Evolutionary conservation across 23 red algal genomes (phyloP).

Genomic region (Cyanidiococcus yangmingshanensis): DNA sequence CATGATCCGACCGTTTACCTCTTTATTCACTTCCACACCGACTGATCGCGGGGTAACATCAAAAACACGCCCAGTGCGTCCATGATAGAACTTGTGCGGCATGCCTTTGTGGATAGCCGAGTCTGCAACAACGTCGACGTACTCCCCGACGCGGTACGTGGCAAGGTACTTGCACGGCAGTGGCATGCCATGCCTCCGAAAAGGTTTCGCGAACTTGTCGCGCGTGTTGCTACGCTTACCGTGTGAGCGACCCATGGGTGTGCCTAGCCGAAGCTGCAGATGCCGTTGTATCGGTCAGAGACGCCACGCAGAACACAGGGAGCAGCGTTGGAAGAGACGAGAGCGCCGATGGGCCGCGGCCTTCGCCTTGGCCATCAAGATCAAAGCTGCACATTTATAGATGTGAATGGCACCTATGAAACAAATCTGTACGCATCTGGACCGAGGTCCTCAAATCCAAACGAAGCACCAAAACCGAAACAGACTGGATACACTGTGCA

Average conservation of each 20-base stretch:
- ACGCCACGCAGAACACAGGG: neutral
- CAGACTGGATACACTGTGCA: too few species aligned
- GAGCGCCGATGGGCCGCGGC: neutral
- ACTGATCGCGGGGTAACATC: conserved; percentile 62
- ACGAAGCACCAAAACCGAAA: too few species aligned
- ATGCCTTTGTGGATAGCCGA: conserved; percentile 82
- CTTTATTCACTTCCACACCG: conserved; percentile 85
- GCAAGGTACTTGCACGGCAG: conserved; percentile 70
- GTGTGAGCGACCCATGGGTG: conserved; percentile 78
- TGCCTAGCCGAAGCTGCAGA: neutral
- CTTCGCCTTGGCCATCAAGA: neutral
- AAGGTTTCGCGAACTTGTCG: conserved; percentile 64
- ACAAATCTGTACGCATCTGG: too few species aligned
- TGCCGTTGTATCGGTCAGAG: neutral
- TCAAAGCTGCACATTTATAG: too few species aligned
- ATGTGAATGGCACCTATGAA: too few species aligned
- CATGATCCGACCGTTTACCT: conserved; percentile 45
- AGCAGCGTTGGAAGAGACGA: neutral
- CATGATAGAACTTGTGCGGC: conserved; percentile 98
- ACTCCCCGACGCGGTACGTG: conserved; percentile 74
- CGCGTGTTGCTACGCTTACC: conserved; percentile 94
- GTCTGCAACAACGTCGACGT: conserved; percentile 84
- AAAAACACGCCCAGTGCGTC: conserved; percentile 76
- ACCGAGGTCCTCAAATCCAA: too few species aligned
- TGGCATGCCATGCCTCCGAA: conserved; percentile 59